A percentile compares a stretch with the other conserved stretches of the same genome.
These are phyloP conservation scores for Agrocybe pediades DNA, from an alignment of 768 basidiomycete genomes.

Conservation along the genomic window DNA sequence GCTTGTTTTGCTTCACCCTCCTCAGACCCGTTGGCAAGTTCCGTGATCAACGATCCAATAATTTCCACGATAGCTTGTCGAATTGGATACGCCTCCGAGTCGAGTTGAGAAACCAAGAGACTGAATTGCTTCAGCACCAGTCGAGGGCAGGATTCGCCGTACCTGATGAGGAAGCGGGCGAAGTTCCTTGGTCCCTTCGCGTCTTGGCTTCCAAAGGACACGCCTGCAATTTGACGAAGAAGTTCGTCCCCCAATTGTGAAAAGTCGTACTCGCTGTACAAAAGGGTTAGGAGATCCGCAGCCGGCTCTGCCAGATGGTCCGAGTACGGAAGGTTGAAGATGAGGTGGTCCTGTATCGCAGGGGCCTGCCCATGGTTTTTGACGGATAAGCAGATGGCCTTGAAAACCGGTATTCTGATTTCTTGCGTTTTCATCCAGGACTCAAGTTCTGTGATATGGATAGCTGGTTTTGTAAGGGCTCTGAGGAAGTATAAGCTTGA, in stretches of 20 bases:
- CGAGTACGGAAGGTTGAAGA: slow-evolving; percentile 90
- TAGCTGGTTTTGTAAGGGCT: slow-evolving; percentile 87
- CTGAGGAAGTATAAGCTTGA: slow-evolving; percentile 36
- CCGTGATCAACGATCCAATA: slow-evolving; percentile 81
- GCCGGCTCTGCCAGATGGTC: slow-evolving; percentile 94
- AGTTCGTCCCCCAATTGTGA: slow-evolving; percentile 90
- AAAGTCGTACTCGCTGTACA: slow-evolving; percentile 87
- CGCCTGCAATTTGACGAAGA: slow-evolving; percentile 82
- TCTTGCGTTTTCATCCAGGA: slow-evolving; percentile 79
- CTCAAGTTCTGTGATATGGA: slow-evolving; percentile 85
- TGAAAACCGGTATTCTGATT: slow-evolving; percentile 78
- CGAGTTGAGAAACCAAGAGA: slow-evolving; percentile 80
- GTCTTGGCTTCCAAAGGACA: slow-evolving; percentile 78
- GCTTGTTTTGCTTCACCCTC: slow-evolving; percentile 47
- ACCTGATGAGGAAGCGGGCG: slow-evolving; percentile 78
- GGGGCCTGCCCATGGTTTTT: slow-evolving; percentile 87
- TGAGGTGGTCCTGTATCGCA: slow-evolving; percentile 86
- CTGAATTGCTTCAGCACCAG: slow-evolving; percentile 88
- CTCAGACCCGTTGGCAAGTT: slow-evolving; percentile 61
- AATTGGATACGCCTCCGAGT: slow-evolving; percentile 97
- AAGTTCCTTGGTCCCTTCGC: slow-evolving; percentile 87
- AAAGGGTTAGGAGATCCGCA: slow-evolving; percentile 83
- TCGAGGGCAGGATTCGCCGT: slow-evolving; percentile 79
- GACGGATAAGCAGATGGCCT: slow-evolving; percentile 88
- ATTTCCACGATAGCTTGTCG: slow-evolving; percentile 93